Evolutionary conservation across 352 stramenopile species (phyloP).

Genomic region (Vaucheria bursata): DNA sequence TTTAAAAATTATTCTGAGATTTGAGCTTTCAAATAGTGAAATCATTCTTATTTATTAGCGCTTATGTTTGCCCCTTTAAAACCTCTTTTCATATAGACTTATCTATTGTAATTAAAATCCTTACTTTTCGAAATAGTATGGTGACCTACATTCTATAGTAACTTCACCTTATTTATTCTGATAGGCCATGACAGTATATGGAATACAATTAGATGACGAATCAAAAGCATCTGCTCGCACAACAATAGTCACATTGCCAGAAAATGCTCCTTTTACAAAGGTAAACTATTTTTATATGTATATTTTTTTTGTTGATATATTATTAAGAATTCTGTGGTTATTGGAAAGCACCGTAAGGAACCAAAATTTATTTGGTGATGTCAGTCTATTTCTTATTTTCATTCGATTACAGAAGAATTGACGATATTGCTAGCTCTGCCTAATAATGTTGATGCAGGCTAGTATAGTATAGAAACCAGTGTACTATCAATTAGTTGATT

Average conservation of each 20-base stretch:
- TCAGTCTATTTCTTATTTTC: background rate
- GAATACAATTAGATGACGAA: background rate
- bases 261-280: background rate
- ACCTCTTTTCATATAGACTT: too few species aligned
- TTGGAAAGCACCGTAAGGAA: background rate
- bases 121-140: too few species aligned
- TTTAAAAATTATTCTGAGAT: too few species aligned
- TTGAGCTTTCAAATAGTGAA: too few species aligned
- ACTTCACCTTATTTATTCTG: too few species aligned
- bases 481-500: background rate
- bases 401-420: background rate
- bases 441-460: too few species aligned
- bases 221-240: background rate
- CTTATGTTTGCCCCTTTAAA: too few species aligned
- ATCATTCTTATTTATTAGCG: too few species aligned
- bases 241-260: background rate
- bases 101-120: too few species aligned
- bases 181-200: conserved; percentile 4
- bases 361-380: background rate
- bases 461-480: too few species aligned
- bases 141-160: too few species aligned
- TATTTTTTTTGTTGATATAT: background rate
- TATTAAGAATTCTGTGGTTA: background rate
- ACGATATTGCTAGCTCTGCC: background rate
- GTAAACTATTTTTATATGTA: background rate